phyloP scores from a whole-genome alignment of 139 green algal genomes.

The Closterium sp. region DNA sequence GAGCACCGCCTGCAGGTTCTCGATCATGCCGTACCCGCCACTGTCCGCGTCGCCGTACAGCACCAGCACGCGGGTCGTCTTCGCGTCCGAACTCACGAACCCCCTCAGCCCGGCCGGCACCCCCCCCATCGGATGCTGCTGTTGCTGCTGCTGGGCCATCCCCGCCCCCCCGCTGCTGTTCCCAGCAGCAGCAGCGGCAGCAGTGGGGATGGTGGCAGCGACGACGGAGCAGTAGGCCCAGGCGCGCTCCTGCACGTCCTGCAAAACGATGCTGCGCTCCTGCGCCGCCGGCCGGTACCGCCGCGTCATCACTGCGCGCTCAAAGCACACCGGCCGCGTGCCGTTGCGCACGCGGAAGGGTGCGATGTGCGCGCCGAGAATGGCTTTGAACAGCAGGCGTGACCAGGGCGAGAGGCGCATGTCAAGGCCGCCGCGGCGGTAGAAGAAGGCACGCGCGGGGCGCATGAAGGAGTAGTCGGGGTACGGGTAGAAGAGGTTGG shows the following conservation, averaged over 20 bases:
- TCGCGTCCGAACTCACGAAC: background rate
- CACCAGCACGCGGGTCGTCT: conserved; percentile 13
- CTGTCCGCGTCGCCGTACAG: conserved; percentile 23
- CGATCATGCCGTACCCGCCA: conserved; percentile 21
- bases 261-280: conserved; percentile 25
- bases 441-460: conserved; percentile 29
- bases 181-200: background rate
- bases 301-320: conserved; percentile 23
- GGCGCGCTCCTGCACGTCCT: conserved; percentile 30
- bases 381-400: conserved; percentile 22
- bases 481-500: conserved; percentile 39
- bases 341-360: conserved; percentile 33
- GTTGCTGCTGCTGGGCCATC: background rate
- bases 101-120: background rate
- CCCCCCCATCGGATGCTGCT: background rate
- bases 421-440: conserved; percentile 14
- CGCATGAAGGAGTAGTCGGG: conserved; percentile 32
- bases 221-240: conserved; percentile 18
- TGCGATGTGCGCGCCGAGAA: conserved; percentile 29
- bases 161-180: background rate
- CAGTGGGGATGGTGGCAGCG: background rate
- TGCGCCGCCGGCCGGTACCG: conserved; percentile 8
- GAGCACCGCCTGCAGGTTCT: conserved; percentile 23
- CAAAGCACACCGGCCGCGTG: conserved; percentile 27
- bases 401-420: conserved; percentile 16